Evolutionary conservation across 2,329 filamentous ascomycete genomes (phyloP).

Genomic region (Botrytis squamosa): DNA sequence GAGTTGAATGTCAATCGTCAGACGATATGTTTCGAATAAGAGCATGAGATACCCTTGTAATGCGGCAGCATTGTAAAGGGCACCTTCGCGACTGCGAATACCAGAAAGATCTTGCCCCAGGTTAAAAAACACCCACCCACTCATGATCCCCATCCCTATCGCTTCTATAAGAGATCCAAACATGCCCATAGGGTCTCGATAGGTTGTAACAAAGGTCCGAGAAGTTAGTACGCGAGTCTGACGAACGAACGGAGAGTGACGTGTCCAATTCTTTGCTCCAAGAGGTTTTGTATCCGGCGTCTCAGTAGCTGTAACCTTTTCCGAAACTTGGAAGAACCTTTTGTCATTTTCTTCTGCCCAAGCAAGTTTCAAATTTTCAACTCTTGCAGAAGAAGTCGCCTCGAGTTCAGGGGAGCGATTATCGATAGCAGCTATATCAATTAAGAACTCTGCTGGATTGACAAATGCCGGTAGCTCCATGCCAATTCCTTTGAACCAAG

Average conservation of each 20-base stretch:
- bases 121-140: conserved; percentile 70
- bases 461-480: conserved; percentile 67
- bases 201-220: conserved; percentile 68
- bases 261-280: conserved; percentile 33
- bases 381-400: conserved; percentile 54
- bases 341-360: conserved; percentile 51
- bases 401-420: conserved; percentile 68
- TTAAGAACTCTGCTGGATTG: conserved; percentile 74
- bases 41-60: conserved; percentile 76
- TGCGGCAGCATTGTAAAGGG: conserved; percentile 68
- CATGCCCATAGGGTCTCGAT: conserved; percentile 76
- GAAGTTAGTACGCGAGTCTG: conserved; percentile 66
- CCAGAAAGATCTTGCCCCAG: conserved; percentile 65
- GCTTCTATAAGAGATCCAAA: conserved; percentile 68
- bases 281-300: not conserved
- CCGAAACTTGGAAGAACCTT: conserved; percentile 27
- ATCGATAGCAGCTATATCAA: conserved; percentile 73
- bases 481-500: conserved; percentile 62
- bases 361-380: conserved; percentile 58
- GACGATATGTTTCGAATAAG: conserved; percentile 71
- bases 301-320: conserved; percentile 20
- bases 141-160: conserved; percentile 67
- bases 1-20: conserved; percentile 71
- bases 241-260: conserved; percentile 56
- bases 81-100: conserved; percentile 71